These are phyloP conservation scores for Syncephalis plumigaleata DNA, from an alignment of 371 early-diverging fungal genomes.

Conservation along the genomic window DNA sequence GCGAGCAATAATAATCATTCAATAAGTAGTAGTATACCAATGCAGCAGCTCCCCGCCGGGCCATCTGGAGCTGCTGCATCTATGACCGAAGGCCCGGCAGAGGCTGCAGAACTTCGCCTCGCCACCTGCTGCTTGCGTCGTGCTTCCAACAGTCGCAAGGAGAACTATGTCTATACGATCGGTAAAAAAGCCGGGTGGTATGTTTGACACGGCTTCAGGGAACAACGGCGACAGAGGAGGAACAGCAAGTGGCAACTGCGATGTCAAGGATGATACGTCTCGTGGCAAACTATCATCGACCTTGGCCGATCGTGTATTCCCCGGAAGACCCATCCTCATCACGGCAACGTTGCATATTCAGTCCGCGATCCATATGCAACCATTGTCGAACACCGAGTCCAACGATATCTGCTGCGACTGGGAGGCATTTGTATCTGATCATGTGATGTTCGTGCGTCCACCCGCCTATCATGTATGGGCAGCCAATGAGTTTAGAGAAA, in stretches of 20 bases:
- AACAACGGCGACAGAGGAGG: conserved; percentile 7
- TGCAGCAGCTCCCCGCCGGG: background rate
- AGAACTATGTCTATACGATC: conserved; percentile 19
- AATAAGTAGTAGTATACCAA: background rate
- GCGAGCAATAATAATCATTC: too few relatives aligned
- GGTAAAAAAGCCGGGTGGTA: conserved; percentile 27
- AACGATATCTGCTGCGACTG: conserved; percentile 4
- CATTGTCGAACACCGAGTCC: background rate
- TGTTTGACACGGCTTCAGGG: conserved; percentile 15
- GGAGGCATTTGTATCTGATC: conserved; percentile 15
- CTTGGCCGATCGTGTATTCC: background rate
- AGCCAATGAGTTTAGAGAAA: conserved; percentile 12
- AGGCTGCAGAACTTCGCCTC: background rate
- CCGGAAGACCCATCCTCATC: background rate
- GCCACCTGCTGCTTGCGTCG: conserved; percentile 15
- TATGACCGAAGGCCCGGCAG: background rate
- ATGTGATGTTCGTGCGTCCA: conserved; percentile 11
- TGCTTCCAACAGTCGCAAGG: conserved; percentile 12
- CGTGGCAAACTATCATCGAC: conserved; percentile 3
- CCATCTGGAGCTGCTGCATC: background rate
- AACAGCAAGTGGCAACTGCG: conserved; percentile 9
- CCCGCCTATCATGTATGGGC: conserved; percentile 6
- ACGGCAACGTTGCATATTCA: background rate
- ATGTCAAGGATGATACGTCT: too few relatives aligned
- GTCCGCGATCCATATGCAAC: background rate